These are phyloP conservation scores for Powellomyces hirtus DNA, from an alignment of 192 early-diverging fungal species.

Conservation along the genomic window DNA sequence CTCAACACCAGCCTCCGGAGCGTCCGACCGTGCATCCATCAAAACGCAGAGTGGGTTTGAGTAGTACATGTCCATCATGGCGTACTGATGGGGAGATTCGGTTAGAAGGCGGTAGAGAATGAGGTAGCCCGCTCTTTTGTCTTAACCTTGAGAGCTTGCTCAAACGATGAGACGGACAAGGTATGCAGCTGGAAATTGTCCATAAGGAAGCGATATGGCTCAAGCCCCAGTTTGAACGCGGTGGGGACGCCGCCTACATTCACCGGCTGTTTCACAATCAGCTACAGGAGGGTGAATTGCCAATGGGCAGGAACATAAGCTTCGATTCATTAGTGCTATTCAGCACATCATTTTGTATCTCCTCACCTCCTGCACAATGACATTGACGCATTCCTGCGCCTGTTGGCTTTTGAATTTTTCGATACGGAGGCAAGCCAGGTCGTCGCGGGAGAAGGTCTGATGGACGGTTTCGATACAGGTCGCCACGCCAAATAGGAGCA, in stretches of 20 bases:
- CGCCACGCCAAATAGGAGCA: conserved; percentile 80
- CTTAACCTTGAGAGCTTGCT: conserved; percentile 65
- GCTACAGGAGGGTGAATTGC: conserved; percentile 21
- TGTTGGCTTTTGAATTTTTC: conserved; percentile 81
- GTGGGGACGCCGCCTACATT: background rate
- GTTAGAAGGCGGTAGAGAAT: no score
- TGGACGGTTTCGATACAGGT: conserved; percentile 81
- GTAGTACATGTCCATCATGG: conserved; percentile 84
- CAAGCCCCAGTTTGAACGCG: conserved; percentile 63
- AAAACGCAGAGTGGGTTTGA: conserved; percentile 79
- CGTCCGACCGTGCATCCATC: conserved; percentile 18
- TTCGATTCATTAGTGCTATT: background rate
- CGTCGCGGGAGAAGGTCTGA: conserved; percentile 74
- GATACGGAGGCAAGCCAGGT: conserved; percentile 67
- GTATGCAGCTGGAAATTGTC: conserved; percentile 78
- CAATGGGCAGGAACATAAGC: background rate
- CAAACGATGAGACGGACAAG: conserved; percentile 75
- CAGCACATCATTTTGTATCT: no score
- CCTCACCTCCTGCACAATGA: conserved; percentile 58
- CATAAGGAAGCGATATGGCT: conserved; percentile 72
- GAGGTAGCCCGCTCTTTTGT: no score
- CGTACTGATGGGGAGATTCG: conserved; percentile 65
- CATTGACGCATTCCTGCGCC: conserved; percentile 67
- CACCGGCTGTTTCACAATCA: conserved; percentile 54
- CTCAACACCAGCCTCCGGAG: conserved; percentile 23